Percentiles rank a stretch among this genome's conserved stretches.
These are phyloP conservation scores for Marasmius oreades DNA, from an alignment of 1,284 basidiomycete genomes.

Conservation along the genomic window DNA sequence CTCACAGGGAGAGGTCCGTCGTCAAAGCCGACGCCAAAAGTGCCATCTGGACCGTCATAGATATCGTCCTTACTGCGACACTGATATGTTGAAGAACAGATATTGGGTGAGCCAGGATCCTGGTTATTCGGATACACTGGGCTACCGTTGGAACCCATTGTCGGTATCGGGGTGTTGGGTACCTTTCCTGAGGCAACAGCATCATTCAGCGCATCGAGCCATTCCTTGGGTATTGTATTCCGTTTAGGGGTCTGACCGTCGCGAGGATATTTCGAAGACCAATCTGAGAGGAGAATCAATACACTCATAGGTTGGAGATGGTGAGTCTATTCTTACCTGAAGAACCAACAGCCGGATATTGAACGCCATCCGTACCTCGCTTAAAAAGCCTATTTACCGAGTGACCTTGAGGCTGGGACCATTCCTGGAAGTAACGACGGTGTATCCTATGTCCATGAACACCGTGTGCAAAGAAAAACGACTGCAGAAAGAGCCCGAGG, in stretches of 20 bases:
- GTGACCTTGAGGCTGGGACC: conserved; percentile 58
- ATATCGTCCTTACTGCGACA: conserved; percentile 59
- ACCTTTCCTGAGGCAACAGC: conserved; percentile 68
- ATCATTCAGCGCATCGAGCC: conserved; percentile 63
- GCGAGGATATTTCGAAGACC: conserved; percentile 52
- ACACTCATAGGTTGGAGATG: neutral
- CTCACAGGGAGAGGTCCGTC: conserved; percentile 71
- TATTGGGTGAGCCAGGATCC: conserved; percentile 45
- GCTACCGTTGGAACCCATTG: conserved; percentile 30
- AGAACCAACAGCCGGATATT: conserved; percentile 55
- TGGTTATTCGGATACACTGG: conserved; percentile 54
- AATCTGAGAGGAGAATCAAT: conserved; percentile 23
- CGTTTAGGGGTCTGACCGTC: conserved; percentile 34
- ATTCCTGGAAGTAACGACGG: conserved; percentile 21
- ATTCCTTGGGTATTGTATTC: conserved; percentile 49
- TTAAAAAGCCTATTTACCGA: conserved; percentile 56
- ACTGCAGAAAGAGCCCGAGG: neutral
- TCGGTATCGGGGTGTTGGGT: conserved; percentile 58
- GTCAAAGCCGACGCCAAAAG: conserved; percentile 66
- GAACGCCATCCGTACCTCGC: conserved; percentile 44
- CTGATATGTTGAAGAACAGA: conserved; percentile 68
- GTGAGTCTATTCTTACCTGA: conserved; percentile 35
- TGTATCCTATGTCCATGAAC: too few relatives aligned
- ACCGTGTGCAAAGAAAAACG: neutral
- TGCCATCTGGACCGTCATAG: conserved; percentile 67